Conservation (phyloP, 768 basidiomycete genomes). For the Clathrus columnatus region DNA sequence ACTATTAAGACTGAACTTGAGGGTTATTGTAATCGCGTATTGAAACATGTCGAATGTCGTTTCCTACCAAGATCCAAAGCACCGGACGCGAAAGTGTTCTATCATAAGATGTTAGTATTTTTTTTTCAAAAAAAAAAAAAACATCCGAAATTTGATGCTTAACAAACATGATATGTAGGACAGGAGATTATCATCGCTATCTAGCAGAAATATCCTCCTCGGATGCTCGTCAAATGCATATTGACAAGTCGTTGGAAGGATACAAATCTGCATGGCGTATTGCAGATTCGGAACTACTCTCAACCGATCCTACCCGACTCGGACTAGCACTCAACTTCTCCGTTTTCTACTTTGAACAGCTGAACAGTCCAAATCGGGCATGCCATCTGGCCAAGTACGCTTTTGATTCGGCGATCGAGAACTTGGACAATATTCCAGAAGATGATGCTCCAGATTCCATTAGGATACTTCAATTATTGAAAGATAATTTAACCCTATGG, state of each 20-base stretch:
- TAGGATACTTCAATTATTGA: constrained; percentile 73
- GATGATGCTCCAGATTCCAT: constrained; percentile 66
- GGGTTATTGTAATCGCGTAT: constrained; percentile 71
- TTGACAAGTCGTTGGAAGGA: constrained; percentile 69
- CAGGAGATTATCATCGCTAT: constrained; percentile 88
- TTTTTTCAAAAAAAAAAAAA: background rate
- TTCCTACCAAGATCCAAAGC: constrained; percentile 54
- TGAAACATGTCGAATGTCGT: constrained; percentile 55
- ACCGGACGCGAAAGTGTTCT: constrained; percentile 83
- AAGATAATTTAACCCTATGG: constrained; percentile 84
- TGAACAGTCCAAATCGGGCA: constrained; percentile 75
- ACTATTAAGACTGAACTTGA: constrained; percentile 72
- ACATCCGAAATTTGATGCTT: constrained; percentile 12
- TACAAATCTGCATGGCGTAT: constrained; percentile 85
- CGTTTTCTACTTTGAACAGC: constrained; percentile 89
- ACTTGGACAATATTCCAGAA: constrained; percentile 48
- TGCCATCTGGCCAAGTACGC: constrained; percentile 88
- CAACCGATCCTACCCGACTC: constrained; percentile 78
- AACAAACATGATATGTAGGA: too few species aligned
- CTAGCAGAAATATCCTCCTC: constrained; percentile 77
- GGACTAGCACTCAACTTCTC: constrained; percentile 88
- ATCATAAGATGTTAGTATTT: constrained; percentile 69
- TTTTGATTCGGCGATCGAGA: constrained; percentile 80
- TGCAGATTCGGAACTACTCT: constrained; percentile 61
- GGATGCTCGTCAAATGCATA: constrained; percentile 57